Base-by-base conservation (phyloP, 805 yeast species). In the Candida sanyiensis region DNA sequence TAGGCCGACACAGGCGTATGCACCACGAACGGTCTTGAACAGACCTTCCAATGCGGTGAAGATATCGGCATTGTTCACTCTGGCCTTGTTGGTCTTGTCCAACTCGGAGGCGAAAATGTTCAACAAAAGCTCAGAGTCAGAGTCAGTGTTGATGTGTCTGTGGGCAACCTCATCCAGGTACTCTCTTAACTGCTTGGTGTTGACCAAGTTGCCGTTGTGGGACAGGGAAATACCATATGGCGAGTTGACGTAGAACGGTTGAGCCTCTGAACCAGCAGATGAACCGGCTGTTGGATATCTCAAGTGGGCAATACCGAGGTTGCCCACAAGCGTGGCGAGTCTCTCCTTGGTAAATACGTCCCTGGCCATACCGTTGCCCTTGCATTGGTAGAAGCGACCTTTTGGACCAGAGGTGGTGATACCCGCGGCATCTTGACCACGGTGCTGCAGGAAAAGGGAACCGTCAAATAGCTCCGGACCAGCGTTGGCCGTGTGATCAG, bases 401-500 rank as follows among this genome's bases (percentile, higher is more conserved):
- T 90, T 79, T 32, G 83, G 70, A 39, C 96, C 97, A 61, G 96
- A 87, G 7, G 98, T 93, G 18, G 87, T 93, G 39, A 93, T 90
- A 47, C 98, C 98, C n/a, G 97, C 96, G 9, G 98, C 98, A 61
- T 93, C 98, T 67, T 93, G 98, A 33, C 98, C 98, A 58, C 98
- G 76, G 59, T 93, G 98, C 60, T 93, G 98, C 45, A 93, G 69
- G 61, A 83, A 90, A 66, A 88, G 77, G 46, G 90, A 82, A 6
- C 96, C 96, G 59, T 93, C 98, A 40, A 87, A 80, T 32, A 93
- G 70, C 56, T 89, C 97, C 5, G 95, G 79, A 10, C 96, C 95
- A 35, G 84, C 96, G 42, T 75, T 72, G 35, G 70, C 71, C 18
- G 69, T 61, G 49, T 78, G 83, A 61, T 87, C 83, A 10, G 95